A percentile compares a stretch with the other conserved stretches of the same genome.
These are phyloP conservation scores for Neonectria coccinea DNA, from an alignment of 2,329 filamentous ascomycete genomes.

Conservation along the genomic window DNA sequence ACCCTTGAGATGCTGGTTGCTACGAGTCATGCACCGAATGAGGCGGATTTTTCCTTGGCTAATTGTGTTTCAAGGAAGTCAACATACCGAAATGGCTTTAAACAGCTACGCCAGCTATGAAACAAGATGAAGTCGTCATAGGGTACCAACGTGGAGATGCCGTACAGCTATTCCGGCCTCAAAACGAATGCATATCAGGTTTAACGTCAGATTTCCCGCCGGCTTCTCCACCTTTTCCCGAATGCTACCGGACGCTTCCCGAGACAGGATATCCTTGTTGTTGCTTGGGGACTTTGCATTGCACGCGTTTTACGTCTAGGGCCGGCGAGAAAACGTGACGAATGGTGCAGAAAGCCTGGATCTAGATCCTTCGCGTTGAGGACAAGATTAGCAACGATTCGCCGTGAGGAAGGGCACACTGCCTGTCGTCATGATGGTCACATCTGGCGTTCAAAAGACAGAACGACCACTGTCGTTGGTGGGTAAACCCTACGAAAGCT, in stretches of 20 bases:
- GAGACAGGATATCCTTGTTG: conserved; percentile 13
- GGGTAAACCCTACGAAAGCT: background rate
- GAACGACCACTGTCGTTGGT: background rate
- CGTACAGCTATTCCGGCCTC: background rate
- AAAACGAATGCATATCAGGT: background rate
- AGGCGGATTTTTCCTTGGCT: background rate
- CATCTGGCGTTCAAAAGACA: background rate
- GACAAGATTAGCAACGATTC: background rate
- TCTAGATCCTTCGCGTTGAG: conserved; percentile 4
- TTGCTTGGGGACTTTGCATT: background rate
- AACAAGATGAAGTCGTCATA: background rate
- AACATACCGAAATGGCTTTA: background rate
- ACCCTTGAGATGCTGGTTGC: background rate
- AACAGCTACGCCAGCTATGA: too few species aligned
- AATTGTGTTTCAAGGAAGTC: background rate
- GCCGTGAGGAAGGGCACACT: background rate
- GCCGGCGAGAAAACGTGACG: background rate
- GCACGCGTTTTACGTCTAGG: conserved; percentile 1
- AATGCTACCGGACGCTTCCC: conserved; percentile 10
- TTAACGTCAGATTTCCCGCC: conserved; percentile 7
- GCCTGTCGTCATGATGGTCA: background rate
- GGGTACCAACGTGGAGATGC: background rate
- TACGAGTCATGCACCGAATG: background rate
- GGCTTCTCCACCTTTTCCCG: conserved; percentile 2
- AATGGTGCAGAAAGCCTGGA: conserved; percentile 1